Evolutionary conservation across 2,329 filamentous ascomycete species (phyloP).

Genomic region (Colletotrichum scovillei): DNA sequence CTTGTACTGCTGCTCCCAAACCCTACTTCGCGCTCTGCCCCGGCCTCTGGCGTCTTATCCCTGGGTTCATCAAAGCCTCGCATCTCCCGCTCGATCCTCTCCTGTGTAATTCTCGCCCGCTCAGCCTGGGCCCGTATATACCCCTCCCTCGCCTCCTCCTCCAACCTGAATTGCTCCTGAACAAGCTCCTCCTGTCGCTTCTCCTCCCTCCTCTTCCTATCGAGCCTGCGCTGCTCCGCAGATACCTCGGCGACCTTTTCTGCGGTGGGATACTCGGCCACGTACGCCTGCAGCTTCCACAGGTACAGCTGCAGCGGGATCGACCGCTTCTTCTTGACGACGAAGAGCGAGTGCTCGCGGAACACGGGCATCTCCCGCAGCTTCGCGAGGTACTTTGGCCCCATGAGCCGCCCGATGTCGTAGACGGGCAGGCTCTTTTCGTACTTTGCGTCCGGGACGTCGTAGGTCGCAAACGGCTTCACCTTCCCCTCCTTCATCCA

Average conservation of each 20-base stretch:
- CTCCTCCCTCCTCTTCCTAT: not conserved
- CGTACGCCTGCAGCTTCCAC: slow-evolving; percentile 70
- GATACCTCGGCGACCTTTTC: not conserved
- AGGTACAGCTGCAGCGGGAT: slow-evolving; percentile 60
- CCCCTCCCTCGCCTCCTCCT: not conserved
- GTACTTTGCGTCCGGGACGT: slow-evolving; percentile 48
- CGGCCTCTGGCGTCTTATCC: not conserved
- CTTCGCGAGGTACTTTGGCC: slow-evolving; percentile 53
- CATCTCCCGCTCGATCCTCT: not conserved
- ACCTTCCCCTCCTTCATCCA: not conserved
- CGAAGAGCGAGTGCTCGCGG: slow-evolving; percentile 46
- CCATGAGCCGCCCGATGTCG: slow-evolving; percentile 63
- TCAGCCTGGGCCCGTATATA: not conserved
- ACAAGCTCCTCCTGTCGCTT: not conserved
- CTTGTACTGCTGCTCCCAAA: not conserved
- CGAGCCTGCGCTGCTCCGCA: not conserved
- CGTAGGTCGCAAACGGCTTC: slow-evolving; percentile 42
- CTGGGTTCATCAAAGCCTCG: not conserved
- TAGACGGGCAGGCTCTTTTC: slow-evolving; percentile 60
- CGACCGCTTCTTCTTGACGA: slow-evolving; percentile 52
- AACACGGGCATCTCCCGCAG: slow-evolving; percentile 42
- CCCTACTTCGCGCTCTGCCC: not conserved
- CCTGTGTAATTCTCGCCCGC: not conserved
- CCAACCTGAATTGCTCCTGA: not conserved
- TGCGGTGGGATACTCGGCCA: slow-evolving; percentile 40